phyloP scores from a whole-genome alignment of 176 grass and related monocot species.

The Bolboschoenus planiculmis region DNA sequence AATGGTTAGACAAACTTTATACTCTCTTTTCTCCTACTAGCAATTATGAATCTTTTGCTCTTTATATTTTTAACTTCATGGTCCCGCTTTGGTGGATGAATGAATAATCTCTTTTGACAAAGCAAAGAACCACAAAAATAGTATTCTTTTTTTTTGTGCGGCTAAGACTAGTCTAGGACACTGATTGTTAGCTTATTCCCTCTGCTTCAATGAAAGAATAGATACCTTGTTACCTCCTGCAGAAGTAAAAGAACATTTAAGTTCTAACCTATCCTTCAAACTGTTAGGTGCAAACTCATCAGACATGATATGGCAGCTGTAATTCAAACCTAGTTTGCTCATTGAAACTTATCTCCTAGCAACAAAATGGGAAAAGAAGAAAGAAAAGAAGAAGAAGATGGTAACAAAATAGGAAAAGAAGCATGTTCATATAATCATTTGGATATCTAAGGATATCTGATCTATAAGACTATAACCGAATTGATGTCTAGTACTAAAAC shows the following conservation, averaged over 20 bases:
- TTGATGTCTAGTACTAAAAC: neutral
- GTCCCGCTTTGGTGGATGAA: neutral
- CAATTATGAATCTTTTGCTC: neutral
- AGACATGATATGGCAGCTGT: neutral
- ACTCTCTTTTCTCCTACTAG: neutral
- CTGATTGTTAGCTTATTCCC: conserved; percentile 2
- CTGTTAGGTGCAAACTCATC: neutral
- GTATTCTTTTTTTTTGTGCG: neutral
- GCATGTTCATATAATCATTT: neutral
- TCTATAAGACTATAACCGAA: neutral
- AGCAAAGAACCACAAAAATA: neutral
- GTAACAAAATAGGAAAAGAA: neutral
- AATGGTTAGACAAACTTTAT: neutral
- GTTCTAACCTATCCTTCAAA: neutral
- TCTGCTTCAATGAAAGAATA: neutral
- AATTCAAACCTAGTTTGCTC: neutral
- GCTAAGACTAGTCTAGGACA: neutral
- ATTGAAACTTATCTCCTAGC: neutral
- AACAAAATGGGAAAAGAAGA: neutral
- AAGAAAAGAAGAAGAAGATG: neutral
- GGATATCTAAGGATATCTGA: neutral
- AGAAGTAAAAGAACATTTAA: neutral
- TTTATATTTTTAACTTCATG: neutral
- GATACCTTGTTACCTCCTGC: neutral
- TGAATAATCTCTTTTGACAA: neutral